A percentile compares a stretch with the other conserved stretches of the same genome.
Evolutionary conservation across 768 basidiomycete species (phyloP).

Genomic region (Hygrocybe coccinea): DNA sequence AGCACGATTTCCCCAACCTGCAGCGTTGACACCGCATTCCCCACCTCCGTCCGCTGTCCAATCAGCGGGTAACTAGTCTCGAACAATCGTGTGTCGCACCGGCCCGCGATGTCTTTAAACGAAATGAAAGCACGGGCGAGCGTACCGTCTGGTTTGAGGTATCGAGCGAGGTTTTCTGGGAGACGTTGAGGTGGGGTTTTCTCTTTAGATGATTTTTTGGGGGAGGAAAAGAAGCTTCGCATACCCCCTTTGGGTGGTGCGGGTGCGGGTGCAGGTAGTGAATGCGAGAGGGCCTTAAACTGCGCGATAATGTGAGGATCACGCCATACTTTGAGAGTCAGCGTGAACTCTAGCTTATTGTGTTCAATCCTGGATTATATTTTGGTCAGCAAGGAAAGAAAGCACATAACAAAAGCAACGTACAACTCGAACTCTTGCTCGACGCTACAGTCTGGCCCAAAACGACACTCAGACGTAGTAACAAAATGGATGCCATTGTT

Average conservation of each 20-base stretch:
- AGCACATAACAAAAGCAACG: constrained; percentile 24
- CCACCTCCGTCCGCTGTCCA: constrained; percentile 60
- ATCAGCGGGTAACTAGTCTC: constrained; percentile 81
- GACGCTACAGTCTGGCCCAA: constrained; percentile 57
- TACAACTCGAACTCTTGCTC: constrained; percentile 93
- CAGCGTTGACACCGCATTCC: constrained; percentile 54
- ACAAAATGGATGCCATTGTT: constrained; percentile 98
- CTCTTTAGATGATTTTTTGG: constrained; percentile 60
- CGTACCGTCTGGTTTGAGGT: constrained; percentile 80
- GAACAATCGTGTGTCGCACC: constrained; percentile 80
- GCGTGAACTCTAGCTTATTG: constrained; percentile 90
- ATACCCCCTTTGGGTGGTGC: constrained; percentile 61
- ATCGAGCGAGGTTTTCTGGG: constrained; percentile 74
- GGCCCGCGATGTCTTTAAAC: constrained; percentile 79
- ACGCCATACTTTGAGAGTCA: constrained; percentile 80
- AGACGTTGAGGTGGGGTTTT: constrained; percentile 36
- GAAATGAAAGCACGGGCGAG: constrained; percentile 83
- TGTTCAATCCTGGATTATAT: constrained; percentile 69
- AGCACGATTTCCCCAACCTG: constrained; percentile 85
- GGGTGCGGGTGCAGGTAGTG: constrained; percentile 37
- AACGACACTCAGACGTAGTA: constrained; percentile 73
- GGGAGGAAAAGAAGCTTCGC: constrained; percentile 73
- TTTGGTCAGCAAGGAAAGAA: neutral
- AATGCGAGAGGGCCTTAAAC: constrained; percentile 56
- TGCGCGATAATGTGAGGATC: constrained; percentile 82